Percentiles rank a stretch among this genome's conserved stretches.
These are phyloP conservation scores for Arabidopsis thaliana DNA, from an alignment of 345 rosid genomes.

Conservation along the genomic window TAIR10.1 NC_003075.7:12829001-12829500, in stretches of 20 bases:
- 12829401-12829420: too few species aligned
- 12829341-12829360: neutral
- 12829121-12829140: constrained; percentile 24
- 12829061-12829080: constrained; percentile 34
- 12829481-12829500: too few species aligned
- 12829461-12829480: too few species aligned
- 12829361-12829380: neutral
- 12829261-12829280: neutral
- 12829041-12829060: constrained; percentile 30
- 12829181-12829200: neutral
- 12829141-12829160: neutral
- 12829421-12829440: too few species aligned
- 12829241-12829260: too few species aligned
- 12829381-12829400: neutral
- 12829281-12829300: neutral
- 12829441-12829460: too few species aligned
- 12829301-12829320: neutral
- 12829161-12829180: neutral
- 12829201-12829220: neutral
- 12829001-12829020: constrained; percentile 20
- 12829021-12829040: constrained; percentile 19
- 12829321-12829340: constrained; percentile 44
- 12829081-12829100: neutral
- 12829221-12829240: too few species aligned
- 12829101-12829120: neutral